Evolutionary conservation across 257 asterid genomes (phyloP).

Genomic region (Solanum medicagineum): DNA sequence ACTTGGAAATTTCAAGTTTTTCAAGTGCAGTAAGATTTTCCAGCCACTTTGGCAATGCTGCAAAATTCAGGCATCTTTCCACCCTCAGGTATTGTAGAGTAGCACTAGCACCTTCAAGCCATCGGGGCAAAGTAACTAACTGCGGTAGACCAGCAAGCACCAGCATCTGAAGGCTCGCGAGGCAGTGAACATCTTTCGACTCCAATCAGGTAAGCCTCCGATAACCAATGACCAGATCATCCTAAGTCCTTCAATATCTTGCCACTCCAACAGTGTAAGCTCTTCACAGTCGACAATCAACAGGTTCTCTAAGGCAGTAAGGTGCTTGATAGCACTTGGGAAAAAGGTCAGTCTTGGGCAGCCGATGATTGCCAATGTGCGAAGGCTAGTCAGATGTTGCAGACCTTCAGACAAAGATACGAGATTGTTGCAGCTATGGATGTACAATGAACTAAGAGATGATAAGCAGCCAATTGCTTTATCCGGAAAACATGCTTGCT

Average conservation of each 20-base stretch:
- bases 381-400: background rate
- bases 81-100: background rate
- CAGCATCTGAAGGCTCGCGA: background rate
- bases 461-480: background rate
- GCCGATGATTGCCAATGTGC: background rate
- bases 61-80: background rate
- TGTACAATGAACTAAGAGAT: background rate
- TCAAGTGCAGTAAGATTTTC: background rate
- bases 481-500: background rate
- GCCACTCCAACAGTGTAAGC: background rate
- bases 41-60: background rate
- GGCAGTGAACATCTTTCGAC: background rate
- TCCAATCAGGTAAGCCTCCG: background rate
- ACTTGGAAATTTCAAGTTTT: background rate
- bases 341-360: background rate
- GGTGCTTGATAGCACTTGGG: background rate
- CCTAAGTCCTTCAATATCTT: background rate
- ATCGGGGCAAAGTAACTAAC: background rate
- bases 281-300: background rate
- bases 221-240: background rate
- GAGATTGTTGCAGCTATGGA: background rate
- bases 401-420: background rate
- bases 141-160: background rate
- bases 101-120: background rate
- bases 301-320: background rate